Evolutionary conservation across 2,329 filamentous ascomycete species (phyloP).

Genomic region (Exophiala oligosperma): DNA sequence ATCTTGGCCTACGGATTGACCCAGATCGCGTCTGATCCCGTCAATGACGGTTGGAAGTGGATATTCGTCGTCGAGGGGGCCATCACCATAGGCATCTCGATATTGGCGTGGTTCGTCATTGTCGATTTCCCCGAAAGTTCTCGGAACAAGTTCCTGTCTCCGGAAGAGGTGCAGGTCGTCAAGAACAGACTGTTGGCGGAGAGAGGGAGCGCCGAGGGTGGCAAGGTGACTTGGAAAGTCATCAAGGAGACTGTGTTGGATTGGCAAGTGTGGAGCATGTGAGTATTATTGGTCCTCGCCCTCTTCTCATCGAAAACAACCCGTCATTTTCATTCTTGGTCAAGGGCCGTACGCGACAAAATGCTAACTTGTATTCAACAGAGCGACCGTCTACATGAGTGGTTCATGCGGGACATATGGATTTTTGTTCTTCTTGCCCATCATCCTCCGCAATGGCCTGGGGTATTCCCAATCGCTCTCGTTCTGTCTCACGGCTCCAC

Average conservation of each 20-base stretch:
- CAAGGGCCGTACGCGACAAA: no score
- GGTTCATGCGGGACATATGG: constrained; percentile 66
- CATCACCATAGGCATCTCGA: constrained; percentile 34
- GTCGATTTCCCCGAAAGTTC: constrained; percentile 58
- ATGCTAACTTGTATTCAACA: background rate
- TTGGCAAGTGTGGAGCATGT: constrained; percentile 53
- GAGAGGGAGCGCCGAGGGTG: constrained; percentile 56
- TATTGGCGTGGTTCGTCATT: constrained; percentile 7
- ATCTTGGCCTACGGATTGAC: constrained; percentile 9
- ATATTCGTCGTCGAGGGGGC: constrained; percentile 64
- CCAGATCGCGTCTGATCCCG: constrained; percentile 4
- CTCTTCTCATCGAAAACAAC: no score
- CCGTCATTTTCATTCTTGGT: no score
- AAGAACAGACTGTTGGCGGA: constrained; percentile 59
- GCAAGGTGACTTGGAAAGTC: constrained; percentile 43
- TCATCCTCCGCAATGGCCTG: constrained; percentile 39
- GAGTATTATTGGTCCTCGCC: constrained; percentile 31
- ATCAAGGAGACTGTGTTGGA: constrained; percentile 48
- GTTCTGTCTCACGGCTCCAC: constrained; percentile 37
- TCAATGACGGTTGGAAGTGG: constrained; percentile 68
- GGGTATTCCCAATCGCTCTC: constrained; percentile 36
- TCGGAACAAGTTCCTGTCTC: constrained; percentile 58
- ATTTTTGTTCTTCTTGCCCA: constrained; percentile 55
- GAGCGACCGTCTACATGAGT: constrained; percentile 8
- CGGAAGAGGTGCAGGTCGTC: constrained; percentile 56